Conservation (phyloP, 1,284 basidiomycete species). For the Leccinum subfulvum region DNA sequence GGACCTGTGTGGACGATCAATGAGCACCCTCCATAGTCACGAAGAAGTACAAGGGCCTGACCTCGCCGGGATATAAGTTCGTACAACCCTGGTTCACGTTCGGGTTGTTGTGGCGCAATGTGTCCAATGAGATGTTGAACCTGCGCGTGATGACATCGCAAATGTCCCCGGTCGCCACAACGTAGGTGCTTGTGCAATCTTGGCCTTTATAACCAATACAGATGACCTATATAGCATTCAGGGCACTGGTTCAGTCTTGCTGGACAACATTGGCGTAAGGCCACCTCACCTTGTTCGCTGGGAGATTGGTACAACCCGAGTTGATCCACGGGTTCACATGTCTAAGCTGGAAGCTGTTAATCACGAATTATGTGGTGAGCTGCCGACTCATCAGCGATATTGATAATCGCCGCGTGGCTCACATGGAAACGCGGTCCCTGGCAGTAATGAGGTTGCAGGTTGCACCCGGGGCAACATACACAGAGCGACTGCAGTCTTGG, state of each 20-base stretch:
- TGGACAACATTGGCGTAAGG: neutral
- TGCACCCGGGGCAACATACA: neutral
- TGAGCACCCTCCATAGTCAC: neutral
- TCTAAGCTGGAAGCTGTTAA: neutral
- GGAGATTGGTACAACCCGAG: neutral
- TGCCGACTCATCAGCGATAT: neutral
- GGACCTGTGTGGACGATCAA: neutral
- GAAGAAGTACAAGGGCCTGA: neutral
- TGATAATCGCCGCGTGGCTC: neutral
- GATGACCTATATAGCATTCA: neutral
- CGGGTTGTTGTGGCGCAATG: neutral
- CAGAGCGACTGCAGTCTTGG: neutral
- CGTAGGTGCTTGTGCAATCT: neutral
- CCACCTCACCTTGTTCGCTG: neutral
- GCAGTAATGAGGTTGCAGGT: neutral
- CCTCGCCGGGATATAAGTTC: neutral
- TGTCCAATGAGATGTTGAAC: neutral
- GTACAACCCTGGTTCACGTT: neutral
- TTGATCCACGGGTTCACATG: neutral
- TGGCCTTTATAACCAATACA: neutral
- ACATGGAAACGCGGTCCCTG: neutral
- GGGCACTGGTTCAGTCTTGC: neutral
- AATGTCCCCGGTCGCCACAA: neutral
- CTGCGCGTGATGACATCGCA: neutral
- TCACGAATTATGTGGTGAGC: neutral